Evolutionary conservation across 352 stramenopile genomes (phyloP), one percentile per base, ranked within the genome.

Genomic region (Phytophthora syringae): DNA sequence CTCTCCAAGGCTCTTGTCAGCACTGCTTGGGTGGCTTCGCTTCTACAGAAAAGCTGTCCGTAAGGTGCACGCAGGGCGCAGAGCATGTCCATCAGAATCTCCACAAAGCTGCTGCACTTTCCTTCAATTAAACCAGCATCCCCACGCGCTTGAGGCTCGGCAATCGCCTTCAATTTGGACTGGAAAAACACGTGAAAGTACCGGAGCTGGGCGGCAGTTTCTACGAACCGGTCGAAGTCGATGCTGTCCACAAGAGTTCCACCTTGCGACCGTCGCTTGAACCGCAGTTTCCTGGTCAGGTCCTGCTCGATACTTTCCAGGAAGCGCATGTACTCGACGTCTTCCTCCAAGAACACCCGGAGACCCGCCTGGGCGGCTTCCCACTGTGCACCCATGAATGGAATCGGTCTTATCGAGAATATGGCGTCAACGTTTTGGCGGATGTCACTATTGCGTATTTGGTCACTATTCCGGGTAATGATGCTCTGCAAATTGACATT

Each of bases 141-240:
- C 52, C 20, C 63, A 49, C 42, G 48, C 7, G 45, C 34, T 18
- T 16, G 32, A 24, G 43, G 16, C 21, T 71, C 49, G 6, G n/a
- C 15, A 21, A 69, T 9, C 2, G 32, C n/a, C 32, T 68, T 64
- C 28, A 77, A 34, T 50, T 76, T 80, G 2, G n/a, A 28, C 21
- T 73, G 68, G 57, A 77, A 80, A 11, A 76, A 34, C 15, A 16
- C 9, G n/a, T 80, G 72, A 13, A 75, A 42, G 30, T 61, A 40
- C 11, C 13, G 56, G 22, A 80, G 55, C 28, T 71, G 68, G 9
- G 43, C 22, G 27, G 49, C 53, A 42, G 56, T 32, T 37, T 74
- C 55, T 13, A 75, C 40, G 32, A 80, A 73, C 28, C 52, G 52
- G 44, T 71, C 52, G 43, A 77, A 67, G 24, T 12, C 44, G 34